These are phyloP conservation scores for Orychophragmus violaceus DNA, from an alignment of 345 rosid genomes.

Conservation along the genomic window DNA sequence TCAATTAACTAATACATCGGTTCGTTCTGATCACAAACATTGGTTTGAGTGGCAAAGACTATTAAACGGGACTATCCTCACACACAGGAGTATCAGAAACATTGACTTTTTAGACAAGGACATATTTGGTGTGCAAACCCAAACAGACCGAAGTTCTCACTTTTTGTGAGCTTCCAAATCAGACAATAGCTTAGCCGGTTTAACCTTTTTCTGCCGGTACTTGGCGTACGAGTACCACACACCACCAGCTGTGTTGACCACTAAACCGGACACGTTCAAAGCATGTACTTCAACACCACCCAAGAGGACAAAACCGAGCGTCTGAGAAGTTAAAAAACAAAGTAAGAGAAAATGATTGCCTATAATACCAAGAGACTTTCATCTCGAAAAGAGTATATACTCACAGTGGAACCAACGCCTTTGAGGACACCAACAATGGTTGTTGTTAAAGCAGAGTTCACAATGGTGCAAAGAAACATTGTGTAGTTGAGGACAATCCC, in stretches of 20 bases:
- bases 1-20: too few relatives aligned
- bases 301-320: slow-evolving; percentile 83
- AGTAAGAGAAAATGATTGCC: background rate
- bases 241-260: slow-evolving; percentile 88
- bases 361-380: background rate
- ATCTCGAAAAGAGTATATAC: slow-evolving; percentile 22
- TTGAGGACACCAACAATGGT: slow-evolving; percentile 97
- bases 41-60: too few relatives aligned
- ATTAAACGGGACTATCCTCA: too few relatives aligned
- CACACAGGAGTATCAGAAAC: too few relatives aligned
- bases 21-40: too few relatives aligned
- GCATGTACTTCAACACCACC: slow-evolving; percentile 93
- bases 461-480: slow-evolving; percentile 93
- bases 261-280: slow-evolving; percentile 75
- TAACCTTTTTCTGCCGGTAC: slow-evolving; percentile 68
- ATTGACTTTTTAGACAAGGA: too few relatives aligned
- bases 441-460: slow-evolving; percentile 94
- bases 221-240: slow-evolving; percentile 88
- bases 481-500: slow-evolving; percentile 94
- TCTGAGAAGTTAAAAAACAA: slow-evolving; percentile 33
- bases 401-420: slow-evolving; percentile 93
- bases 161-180: too few relatives aligned
- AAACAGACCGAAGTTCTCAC: too few relatives aligned
- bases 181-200: slow-evolving; percentile 41
- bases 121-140: too few relatives aligned